A percentile compares a stretch with the other conserved stretches of the same genome.
Evolutionary conservation across 768 basidiomycete species (phyloP).

Genomic region (Infundibulicybe gibba): DNA sequence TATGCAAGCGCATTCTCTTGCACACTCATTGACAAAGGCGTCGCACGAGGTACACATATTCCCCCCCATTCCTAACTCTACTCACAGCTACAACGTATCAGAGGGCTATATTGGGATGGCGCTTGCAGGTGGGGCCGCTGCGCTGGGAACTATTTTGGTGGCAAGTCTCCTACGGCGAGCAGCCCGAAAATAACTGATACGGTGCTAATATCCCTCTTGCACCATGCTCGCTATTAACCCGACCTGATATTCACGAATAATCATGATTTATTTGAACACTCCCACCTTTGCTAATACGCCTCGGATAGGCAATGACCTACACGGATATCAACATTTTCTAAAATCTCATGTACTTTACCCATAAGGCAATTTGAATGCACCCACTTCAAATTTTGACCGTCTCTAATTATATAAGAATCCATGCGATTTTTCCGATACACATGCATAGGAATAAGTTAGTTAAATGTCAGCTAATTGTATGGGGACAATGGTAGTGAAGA

Average conservation of each 20-base stretch:
- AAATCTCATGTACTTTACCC: not conserved
- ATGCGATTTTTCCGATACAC: no score
- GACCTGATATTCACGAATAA: not conserved
- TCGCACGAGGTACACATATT: slow-evolving; percentile 63
- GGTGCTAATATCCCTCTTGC: not conserved
- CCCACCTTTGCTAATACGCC: not conserved
- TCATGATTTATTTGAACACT: not conserved
- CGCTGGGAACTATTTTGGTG: slow-evolving; percentile 71
- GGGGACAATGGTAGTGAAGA: not conserved
- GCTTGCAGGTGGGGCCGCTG: slow-evolving; percentile 85
- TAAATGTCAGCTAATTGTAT: no score
- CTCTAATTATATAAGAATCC: no score
- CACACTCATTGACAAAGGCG: slow-evolving; percentile 81
- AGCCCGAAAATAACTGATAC: slow-evolving; percentile 40
- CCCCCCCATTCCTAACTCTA: not conserved
- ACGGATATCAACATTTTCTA: no score
- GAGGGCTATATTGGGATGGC: slow-evolving; percentile 99
- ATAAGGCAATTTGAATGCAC: no score
- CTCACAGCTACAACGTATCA: slow-evolving; percentile 23
- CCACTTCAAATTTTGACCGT: no score
- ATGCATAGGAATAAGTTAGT: no score
- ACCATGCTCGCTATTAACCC: not conserved
- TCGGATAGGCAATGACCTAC: no score
- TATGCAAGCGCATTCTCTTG: slow-evolving; percentile 86
- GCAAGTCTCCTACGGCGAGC: slow-evolving; percentile 86